These are phyloP conservation scores for Gleditsia sinensis DNA, from an alignment of 306 rosid species.

Conservation along the genomic window DNA sequence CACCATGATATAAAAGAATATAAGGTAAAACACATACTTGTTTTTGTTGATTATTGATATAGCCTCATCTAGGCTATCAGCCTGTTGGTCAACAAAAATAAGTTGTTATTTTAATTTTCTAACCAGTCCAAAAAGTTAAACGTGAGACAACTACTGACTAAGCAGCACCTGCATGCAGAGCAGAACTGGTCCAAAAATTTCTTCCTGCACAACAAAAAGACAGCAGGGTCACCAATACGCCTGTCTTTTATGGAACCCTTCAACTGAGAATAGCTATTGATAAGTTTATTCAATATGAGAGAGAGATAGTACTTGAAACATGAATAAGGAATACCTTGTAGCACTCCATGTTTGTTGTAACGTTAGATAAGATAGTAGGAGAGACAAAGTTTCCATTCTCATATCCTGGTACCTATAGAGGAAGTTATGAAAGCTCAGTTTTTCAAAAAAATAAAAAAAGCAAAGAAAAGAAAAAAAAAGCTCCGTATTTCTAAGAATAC, in stretches of 20 bases:
- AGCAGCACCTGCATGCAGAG: conserved; percentile 68
- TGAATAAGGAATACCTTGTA: conserved; percentile 48
- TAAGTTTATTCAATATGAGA: background rate
- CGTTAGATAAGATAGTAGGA: conserved; percentile 66
- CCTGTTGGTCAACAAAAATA: conserved; percentile 47
- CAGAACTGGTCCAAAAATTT: conserved; percentile 71
- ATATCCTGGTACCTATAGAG: conserved; percentile 63
- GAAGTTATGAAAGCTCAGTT: conserved; percentile 22
- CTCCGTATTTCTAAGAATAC: background rate
- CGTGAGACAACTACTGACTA: conserved; percentile 4
- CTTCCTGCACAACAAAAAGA: conserved; percentile 60
- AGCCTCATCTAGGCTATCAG: conserved; percentile 68
- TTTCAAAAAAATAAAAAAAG: too few species aligned
- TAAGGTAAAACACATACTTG: conserved; percentile 45
- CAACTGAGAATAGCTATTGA: conserved; percentile 8
- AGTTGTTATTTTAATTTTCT: conserved; percentile 6
- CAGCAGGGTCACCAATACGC: conserved; percentile 31
- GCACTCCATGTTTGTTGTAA: conserved; percentile 70
- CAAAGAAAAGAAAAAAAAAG: too few species aligned
- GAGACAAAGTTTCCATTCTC: conserved; percentile 72
- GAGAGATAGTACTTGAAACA: conserved; percentile 1
- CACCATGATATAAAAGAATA: conserved; percentile 8
- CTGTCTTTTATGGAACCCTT: conserved; percentile 36
- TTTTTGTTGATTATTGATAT: conserved; percentile 62
- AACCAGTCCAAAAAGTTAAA: conserved; percentile 9